Conservation (phyloP, 768 basidiomycete species). For the Hygrophoropsis aurantiaca region DNA sequence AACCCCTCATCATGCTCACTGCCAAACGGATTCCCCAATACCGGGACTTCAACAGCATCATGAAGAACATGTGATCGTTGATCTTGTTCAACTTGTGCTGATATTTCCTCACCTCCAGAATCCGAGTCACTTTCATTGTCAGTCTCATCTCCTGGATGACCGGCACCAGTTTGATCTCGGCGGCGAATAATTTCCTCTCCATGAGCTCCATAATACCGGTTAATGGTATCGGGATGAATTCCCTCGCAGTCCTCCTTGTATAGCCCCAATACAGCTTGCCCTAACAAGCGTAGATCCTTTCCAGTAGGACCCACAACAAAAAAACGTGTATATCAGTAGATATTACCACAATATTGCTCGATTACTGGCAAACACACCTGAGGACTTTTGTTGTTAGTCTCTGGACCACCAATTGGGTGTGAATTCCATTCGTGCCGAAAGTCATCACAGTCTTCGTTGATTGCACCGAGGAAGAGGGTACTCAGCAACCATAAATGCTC, state of each 20-base stretch:
- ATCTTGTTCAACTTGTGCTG: background rate
- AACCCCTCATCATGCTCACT: background rate
- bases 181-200: background rate
- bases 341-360: too few species aligned
- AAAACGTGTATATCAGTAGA: too few species aligned
- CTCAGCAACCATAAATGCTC: constrained; percentile 47
- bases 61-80: constrained; percentile 1
- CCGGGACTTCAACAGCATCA: constrained; percentile 3
- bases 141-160: constrained; percentile 8
- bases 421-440: constrained; percentile 41
- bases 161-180: constrained; percentile 10
- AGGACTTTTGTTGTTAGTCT: constrained; percentile 21
- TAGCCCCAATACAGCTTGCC: constrained; percentile 5
- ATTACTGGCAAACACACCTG: constrained; percentile 14
- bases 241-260: constrained; percentile 15
- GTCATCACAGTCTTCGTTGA: constrained; percentile 35
- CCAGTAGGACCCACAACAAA: too few species aligned
- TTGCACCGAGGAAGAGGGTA: constrained; percentile 33
- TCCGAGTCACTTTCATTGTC: too few species aligned
- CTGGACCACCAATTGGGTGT: constrained; percentile 31
- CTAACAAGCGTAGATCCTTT: constrained; percentile 14
- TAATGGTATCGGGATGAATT: constrained; percentile 13
- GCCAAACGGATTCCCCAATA: constrained; percentile 7
- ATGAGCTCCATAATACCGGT: constrained; percentile 14
- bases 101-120: constrained; percentile 8